Conservation (phyloP, 768 basidiomycete species). For the Roridomyces roridus region DNA sequence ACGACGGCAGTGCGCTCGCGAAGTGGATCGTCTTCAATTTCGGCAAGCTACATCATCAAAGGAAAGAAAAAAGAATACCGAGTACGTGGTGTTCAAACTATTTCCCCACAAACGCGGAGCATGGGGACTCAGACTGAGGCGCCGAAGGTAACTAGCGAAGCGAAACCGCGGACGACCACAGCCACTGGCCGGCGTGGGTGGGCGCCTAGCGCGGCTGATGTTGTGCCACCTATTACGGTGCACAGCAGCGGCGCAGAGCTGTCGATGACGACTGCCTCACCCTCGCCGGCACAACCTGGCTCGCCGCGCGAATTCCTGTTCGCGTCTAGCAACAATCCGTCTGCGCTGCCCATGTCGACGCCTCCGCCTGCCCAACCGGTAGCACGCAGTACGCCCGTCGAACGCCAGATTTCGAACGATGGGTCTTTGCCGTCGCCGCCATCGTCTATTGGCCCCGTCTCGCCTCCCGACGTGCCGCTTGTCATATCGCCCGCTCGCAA, state of each 20-base stretch:
- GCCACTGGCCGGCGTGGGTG: conserved; percentile 13
- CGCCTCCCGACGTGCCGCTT: conserved; percentile 50
- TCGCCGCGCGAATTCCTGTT: conserved; percentile 33
- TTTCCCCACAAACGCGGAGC: conserved; percentile 55
- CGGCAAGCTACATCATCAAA: conserved; percentile 40
- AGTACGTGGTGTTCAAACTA: conserved; percentile 76
- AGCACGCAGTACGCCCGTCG: conserved; percentile 27
- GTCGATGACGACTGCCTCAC: conserved; percentile 24
- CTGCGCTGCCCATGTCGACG: conserved; percentile 12
- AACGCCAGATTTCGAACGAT: conserved; percentile 56
- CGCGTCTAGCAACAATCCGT: conserved; percentile 20
- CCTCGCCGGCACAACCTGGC: conserved; percentile 23
- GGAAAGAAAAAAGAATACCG: conserved; percentile 63
- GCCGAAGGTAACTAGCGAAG: conserved; percentile 27
- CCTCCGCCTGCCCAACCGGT: conserved; percentile 19
- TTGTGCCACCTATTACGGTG: conserved; percentile 20
- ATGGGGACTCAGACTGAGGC: conserved; percentile 63
- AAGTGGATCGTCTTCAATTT: conserved; percentile 37
- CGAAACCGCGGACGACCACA: conserved; percentile 28
- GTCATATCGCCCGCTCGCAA: conserved; percentile 44
- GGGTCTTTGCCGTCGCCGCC: conserved; percentile 56
- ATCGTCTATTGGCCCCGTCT: conserved; percentile 60
- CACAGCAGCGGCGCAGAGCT: conserved; percentile 23
- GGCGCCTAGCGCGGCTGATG: conserved; percentile 12
- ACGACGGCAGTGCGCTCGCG: conserved; percentile 16